Evolutionary conservation across 2,329 filamentous ascomycete genomes (phyloP).

Genomic region (Pseudogymnoascus sp.): DNA sequence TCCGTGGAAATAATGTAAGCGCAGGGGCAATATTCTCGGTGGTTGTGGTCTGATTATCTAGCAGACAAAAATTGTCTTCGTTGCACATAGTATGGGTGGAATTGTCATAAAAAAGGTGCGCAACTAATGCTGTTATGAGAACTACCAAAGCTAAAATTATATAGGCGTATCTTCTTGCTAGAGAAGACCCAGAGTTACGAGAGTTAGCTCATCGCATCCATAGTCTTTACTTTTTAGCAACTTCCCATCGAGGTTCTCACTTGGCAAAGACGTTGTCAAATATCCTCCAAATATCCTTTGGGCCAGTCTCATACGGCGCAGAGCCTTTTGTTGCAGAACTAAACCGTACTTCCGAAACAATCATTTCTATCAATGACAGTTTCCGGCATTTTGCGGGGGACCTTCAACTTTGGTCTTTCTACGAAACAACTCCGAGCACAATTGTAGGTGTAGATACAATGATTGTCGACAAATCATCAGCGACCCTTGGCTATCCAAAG

Average conservation of each 20-base stretch:
- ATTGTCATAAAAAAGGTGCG: conserved; percentile 29
- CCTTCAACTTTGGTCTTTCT: conserved; percentile 30
- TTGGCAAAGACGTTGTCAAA: conserved; percentile 13
- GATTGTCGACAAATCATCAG: conserved; percentile 24
- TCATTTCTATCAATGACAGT: conserved; percentile 28
- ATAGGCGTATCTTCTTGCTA: conserved; percentile 18
- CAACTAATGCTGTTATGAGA: neutral
- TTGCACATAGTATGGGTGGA: conserved; percentile 32
- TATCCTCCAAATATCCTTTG: neutral
- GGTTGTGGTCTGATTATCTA: neutral
- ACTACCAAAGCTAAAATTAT: neutral
- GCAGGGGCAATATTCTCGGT: neutral
- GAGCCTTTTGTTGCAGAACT: conserved; percentile 25
- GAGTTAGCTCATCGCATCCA: conserved; percentile 18
- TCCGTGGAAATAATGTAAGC: conserved; percentile 14
- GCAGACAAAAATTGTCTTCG: conserved; percentile 20
- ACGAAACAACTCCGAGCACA: conserved; percentile 26
- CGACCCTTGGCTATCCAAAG: conserved; percentile 23
- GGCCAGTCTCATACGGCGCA: neutral
- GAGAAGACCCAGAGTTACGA: conserved; percentile 15
- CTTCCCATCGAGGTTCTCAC: conserved; percentile 27
- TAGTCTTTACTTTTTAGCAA: conserved; percentile 27
- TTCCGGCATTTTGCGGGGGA: conserved; percentile 26
- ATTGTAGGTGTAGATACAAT: conserved; percentile 10
- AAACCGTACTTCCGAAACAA: conserved; percentile 14